Evolutionary conservation across 2,329 filamentous ascomycete genomes (phyloP).

Genomic region (Monilinia fructicola): DNA sequence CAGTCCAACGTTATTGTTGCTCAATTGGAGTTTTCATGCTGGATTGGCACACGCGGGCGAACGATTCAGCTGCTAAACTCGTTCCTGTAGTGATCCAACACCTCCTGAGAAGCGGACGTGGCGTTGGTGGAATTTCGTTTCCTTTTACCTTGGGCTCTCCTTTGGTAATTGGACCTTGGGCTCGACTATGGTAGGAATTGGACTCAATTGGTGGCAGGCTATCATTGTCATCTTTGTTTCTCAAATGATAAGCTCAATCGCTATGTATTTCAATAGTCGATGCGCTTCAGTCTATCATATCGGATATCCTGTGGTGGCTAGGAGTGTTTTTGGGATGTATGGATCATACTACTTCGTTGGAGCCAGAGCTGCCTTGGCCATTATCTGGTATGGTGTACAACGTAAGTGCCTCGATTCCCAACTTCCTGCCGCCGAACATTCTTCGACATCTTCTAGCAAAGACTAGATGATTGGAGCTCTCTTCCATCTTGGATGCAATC

Average conservation of each 20-base stretch:
- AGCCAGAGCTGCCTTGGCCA: constrained; percentile 46
- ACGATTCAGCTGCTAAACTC: constrained; percentile 12
- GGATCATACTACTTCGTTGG: constrained; percentile 45
- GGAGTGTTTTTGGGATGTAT: constrained; percentile 48
- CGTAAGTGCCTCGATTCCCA: constrained; percentile 50
- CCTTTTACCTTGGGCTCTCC: constrained; percentile 44
- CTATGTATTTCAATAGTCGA: constrained; percentile 46
- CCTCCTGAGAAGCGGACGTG: constrained; percentile 23
- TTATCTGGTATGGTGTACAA: constrained; percentile 64
- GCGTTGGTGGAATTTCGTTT: constrained; percentile 45
- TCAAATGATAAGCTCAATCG: constrained; percentile 45
- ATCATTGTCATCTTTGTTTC: constrained; percentile 48
- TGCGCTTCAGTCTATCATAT: constrained; percentile 46
- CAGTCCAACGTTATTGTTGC: constrained; percentile 40
- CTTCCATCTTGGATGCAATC: neutral
- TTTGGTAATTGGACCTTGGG: constrained; percentile 48
- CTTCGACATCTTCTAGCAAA: neutral
- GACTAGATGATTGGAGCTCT: neutral
- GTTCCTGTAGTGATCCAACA: constrained; percentile 41
- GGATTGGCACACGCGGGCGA: constrained; percentile 14
- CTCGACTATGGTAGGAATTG: constrained; percentile 45
- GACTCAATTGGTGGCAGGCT: constrained; percentile 48
- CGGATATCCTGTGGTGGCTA: constrained; percentile 43
- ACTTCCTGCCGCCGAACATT: neutral
- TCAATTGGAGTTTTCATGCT: constrained; percentile 1